Evolutionary conservation across 768 basidiomycete species (phyloP).

Genomic region (Auriscalpium orientale): DNA sequence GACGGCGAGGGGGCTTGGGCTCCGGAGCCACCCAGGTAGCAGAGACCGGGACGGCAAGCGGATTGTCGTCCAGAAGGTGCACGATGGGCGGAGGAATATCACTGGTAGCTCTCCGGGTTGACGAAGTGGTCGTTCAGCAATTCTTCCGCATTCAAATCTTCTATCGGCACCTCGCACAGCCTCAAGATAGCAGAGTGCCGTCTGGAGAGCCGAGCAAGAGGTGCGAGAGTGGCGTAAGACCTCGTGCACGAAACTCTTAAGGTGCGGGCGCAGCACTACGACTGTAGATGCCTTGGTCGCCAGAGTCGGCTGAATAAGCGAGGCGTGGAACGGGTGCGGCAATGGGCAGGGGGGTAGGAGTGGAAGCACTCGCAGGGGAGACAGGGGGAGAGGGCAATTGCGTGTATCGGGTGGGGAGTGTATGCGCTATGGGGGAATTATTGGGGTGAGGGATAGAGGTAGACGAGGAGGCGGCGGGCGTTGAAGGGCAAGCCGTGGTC

Average conservation of each 20-base stretch:
- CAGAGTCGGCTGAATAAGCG: slow-evolving; percentile 15
- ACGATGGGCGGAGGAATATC: slow-evolving; percentile 7
- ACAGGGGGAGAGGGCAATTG: slow-evolving; percentile 51
- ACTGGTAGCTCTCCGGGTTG: neutral
- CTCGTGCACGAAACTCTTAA: slow-evolving; percentile 80
- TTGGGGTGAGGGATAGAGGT: slow-evolving; percentile 19
- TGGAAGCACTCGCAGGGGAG: slow-evolving; percentile 35
- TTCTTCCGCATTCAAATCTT: slow-evolving; percentile 25
- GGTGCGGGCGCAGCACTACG: slow-evolving; percentile 39
- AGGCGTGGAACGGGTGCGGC: slow-evolving; percentile 20
- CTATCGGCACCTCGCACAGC: slow-evolving; percentile 53
- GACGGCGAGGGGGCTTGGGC: neutral
- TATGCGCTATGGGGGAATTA: slow-evolving; percentile 12
- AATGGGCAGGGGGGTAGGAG: slow-evolving; percentile 23
- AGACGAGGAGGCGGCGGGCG: slow-evolving; percentile 8
- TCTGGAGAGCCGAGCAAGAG: slow-evolving; percentile 76
- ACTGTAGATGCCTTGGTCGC: slow-evolving; percentile 15
- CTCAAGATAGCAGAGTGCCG: slow-evolving; percentile 82
- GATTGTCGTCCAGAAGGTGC: slow-evolving; percentile 7
- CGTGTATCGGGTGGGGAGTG: slow-evolving; percentile 23
- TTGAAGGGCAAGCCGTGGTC: slow-evolving; percentile 23
- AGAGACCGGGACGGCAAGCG: slow-evolving; percentile 1
- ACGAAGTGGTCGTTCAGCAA: slow-evolving; percentile 2
- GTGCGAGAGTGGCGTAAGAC: slow-evolving; percentile 82
- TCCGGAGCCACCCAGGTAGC: neutral